These are phyloP conservation scores for Antarctomyces pellizariae DNA, from an alignment of 495 filamentous ascomycete species.

Conservation along the genomic window DNA sequence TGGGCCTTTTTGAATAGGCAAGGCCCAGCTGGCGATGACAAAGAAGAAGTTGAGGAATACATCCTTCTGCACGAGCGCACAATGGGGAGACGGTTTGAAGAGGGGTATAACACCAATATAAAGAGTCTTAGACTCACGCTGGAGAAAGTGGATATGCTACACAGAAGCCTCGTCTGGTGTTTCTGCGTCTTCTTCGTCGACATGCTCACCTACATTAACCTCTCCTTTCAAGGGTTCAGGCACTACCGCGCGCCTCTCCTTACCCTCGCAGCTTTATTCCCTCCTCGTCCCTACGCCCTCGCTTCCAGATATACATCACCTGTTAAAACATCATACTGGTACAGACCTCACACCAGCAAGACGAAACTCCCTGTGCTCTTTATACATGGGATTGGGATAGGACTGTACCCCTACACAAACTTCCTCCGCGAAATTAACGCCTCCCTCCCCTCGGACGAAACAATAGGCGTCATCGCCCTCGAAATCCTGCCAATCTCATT, in stretches of 20 bases:
- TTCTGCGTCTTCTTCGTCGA: slow-evolving; percentile 21
- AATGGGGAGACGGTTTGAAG: slow-evolving; percentile 21
- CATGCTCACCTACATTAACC: slow-evolving; percentile 21
- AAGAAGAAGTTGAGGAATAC: slow-evolving; percentile 35
- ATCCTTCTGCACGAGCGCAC: slow-evolving; percentile 22
- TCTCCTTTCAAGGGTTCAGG: slow-evolving; percentile 17
- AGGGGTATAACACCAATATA: slow-evolving; percentile 28
- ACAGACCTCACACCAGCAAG: slow-evolving; percentile 32
- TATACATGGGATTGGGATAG: slow-evolving; percentile 49
- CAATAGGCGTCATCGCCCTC: slow-evolving; percentile 37
- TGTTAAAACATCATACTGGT: slow-evolving; percentile 33
- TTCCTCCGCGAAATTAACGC: slow-evolving; percentile 28
- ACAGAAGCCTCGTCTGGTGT: slow-evolving; percentile 43
- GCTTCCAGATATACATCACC: slow-evolving; percentile 19
- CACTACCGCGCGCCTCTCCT: slow-evolving; percentile 16
- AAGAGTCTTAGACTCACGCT: slow-evolving; percentile 34
- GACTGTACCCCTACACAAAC: slow-evolving; percentile 33
- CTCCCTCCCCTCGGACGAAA: slow-evolving; percentile 13
- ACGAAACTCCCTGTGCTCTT: slow-evolving; percentile 33
- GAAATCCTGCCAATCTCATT: slow-evolving; percentile 40
- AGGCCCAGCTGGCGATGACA: slow-evolving; percentile 16
- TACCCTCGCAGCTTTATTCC: slow-evolving; percentile 22
- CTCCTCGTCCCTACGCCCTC: slow-evolving; percentile 25
- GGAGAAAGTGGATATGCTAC: slow-evolving; percentile 34
- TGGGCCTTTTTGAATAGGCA: slow-evolving; percentile 37